These are phyloP conservation scores for Suillus fuscotomentosus DNA, from an alignment of 768 basidiomycete genomes.

Conservation along the genomic window DNA sequence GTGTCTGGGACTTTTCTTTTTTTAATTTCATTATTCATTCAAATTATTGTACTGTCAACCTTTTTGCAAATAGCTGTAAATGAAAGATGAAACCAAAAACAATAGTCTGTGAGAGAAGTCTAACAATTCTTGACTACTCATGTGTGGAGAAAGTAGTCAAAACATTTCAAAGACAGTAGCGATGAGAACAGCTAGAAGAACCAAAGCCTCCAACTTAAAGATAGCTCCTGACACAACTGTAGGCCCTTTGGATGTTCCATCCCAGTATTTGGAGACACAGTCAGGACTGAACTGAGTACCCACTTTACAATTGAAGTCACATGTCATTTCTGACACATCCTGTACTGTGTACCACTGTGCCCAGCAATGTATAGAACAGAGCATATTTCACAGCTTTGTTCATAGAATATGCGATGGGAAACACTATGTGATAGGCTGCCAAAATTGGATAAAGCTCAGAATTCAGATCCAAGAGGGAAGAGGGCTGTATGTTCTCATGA, in stretches of 20 bases:
- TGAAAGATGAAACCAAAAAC: neutral
- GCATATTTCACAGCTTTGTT: neutral
- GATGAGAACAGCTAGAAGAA: neutral
- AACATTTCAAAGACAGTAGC: neutral
- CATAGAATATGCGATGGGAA: neutral
- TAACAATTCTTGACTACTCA: neutral
- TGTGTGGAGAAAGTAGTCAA: no score
- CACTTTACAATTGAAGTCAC: slow-evolving; percentile 51
- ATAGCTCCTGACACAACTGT: neutral
- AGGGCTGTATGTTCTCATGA: neutral
- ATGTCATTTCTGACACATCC: slow-evolving; percentile 59
- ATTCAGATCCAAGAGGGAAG: neutral
- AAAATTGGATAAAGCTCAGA: neutral
- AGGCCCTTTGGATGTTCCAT: neutral
- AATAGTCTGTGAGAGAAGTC: neutral
- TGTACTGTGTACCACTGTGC: slow-evolving; percentile 36
- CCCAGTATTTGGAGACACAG: neutral
- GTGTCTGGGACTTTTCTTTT: no score
- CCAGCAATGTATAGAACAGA: neutral
- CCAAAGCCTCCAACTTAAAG: neutral
- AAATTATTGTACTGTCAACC: no score
- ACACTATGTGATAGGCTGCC: neutral
- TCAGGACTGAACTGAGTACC: slow-evolving; percentile 26
- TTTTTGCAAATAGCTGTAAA: neutral
- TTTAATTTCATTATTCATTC: no score